Evolutionary conservation across 148 eudicot species (phyloP).

Genomic region (Silene latifolia): DNA sequence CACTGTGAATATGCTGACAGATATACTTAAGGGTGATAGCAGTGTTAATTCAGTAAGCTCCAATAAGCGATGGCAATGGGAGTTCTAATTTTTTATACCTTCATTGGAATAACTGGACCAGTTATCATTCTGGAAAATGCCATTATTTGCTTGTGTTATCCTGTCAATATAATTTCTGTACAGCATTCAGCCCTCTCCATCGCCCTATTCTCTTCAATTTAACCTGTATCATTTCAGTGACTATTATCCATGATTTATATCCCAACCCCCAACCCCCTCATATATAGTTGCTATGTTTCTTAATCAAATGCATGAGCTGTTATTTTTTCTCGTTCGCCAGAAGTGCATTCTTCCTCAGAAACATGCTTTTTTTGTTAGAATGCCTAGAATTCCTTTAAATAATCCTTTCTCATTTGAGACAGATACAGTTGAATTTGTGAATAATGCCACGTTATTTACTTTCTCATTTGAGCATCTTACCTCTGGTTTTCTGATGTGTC

Average conservation of each 20-base stretch:
- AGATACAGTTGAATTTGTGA: background rate
- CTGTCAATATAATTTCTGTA: too few species aligned
- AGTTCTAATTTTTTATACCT: background rate
- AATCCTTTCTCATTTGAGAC: background rate
- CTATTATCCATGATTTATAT: too few species aligned
- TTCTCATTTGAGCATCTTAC: background rate
- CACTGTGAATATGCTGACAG: slow-evolving; percentile 82
- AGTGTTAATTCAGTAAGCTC: slow-evolving; percentile 62
- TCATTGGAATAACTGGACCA: background rate
- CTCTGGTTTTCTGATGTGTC: background rate
- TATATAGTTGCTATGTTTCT: background rate
- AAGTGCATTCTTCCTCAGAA: background rate
- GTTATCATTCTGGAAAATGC: background rate
- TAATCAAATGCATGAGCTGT: background rate
- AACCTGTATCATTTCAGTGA: too few species aligned
- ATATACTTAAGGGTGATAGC: slow-evolving; percentile 69
- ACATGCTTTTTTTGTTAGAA: background rate
- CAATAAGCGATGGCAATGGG: background rate
- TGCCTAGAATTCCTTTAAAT: background rate
- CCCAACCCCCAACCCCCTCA: background rate
- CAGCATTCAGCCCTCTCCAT: too few species aligned
- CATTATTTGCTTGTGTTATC: too few species aligned
- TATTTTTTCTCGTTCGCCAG: background rate
- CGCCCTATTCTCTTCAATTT: too few species aligned
- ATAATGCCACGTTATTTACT: background rate